Base-by-base conservation (phyloP, 1,284 basidiomycete genomes). In the Ustilago nuda region DNA sequence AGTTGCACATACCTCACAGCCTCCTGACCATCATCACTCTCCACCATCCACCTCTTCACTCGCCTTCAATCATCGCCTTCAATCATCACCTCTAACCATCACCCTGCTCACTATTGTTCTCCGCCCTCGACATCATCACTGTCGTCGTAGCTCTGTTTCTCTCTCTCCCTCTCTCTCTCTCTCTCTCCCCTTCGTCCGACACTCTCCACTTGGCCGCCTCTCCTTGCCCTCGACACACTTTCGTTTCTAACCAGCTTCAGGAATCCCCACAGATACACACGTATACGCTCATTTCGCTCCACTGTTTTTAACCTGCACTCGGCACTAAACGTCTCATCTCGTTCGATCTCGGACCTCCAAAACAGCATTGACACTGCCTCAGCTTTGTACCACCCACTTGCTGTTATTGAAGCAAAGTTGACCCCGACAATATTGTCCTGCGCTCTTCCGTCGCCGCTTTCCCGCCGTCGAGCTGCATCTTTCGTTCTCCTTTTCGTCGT, bases 311-410 rank as follows among this genome's bases (percentile, higher is more conserved):
- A 41, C 39, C 39, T 4, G 39, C 39, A 41, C 4, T 41, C 39
- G 39, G 39, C 13, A 41, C 13, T 15, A n/a, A 12, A 41, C 39
- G 15, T 41, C 39, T 56, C 54, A 43, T 56, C 54, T 37, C 9
- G 43, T 23, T 56, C 19, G 32, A 19, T 39, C 53, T 55, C 53
- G 11, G n/a, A 11, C 27, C 30, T 51, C 48, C 43, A 45, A 4
- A 46, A 43, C n/a, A 46, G 41, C 19, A 46, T 56, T 45, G 60
- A 56, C 60, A 62, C 60, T 30, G 60, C 60, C 60, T 46, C 60
- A 52, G 37, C 8, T 30, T 32, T 27, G 23, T 32, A 6, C 48
- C 15, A 17, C 23, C 48, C 48, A 32, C 48, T 27, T 32, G 48
- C 48, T 32, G 48, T 50, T 11, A 27, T 17, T 30, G 13, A 50